Evolutionary conservation across 1,284 basidiomycete genomes (phyloP), one percentile per base, ranked within the genome.

Genomic region (Pseudozyma sp.): DNA sequence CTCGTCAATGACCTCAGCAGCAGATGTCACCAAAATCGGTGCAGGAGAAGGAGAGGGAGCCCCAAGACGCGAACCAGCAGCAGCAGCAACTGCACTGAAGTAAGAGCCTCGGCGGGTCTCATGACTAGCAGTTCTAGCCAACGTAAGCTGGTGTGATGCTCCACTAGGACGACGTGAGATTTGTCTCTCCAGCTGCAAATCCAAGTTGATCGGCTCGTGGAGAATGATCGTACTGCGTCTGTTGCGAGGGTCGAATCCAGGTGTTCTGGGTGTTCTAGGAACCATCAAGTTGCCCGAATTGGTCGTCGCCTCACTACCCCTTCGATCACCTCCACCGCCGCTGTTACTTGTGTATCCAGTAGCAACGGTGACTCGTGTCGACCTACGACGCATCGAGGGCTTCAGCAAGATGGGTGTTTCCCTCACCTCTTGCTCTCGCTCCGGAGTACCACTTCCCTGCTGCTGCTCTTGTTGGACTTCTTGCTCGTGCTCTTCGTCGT

Each of bases 181-280:
- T 4, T 50, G 40, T 19, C 51, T 48, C 19, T 59, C 54, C 8
- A 68, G 54, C 39, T 58, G 42, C 11, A 42, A 11, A 7, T 51
- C 49, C 18, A 59, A 18, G 9, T 50, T 52, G 38, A 66, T 38
- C 3, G 58, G 62, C 43, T 71, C 69, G 55, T 66, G 63, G 51
- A 71, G 36, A 48, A 71, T 66, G 44, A 71, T 71, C 1, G 69
- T 71, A 36, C 61, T 65, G n/a, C 69, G 38, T 8, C 69, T 39
- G 49, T 64, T 65, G 7, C 59, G 51, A 10, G 69, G 69, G 18
- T 66, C 59, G 40, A 66, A 71, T 8, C 45, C 48, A 3, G 61
- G 52, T 9, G 61, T 64, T 21, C 47, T 31, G 8, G 69, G 52
- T 9, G 61, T 64, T 21, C 47, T 31, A 5, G 69, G 69, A 11